Conservation (phyloP, 345 rosid genomes). For the Atalantia buxifolia region DNA sequence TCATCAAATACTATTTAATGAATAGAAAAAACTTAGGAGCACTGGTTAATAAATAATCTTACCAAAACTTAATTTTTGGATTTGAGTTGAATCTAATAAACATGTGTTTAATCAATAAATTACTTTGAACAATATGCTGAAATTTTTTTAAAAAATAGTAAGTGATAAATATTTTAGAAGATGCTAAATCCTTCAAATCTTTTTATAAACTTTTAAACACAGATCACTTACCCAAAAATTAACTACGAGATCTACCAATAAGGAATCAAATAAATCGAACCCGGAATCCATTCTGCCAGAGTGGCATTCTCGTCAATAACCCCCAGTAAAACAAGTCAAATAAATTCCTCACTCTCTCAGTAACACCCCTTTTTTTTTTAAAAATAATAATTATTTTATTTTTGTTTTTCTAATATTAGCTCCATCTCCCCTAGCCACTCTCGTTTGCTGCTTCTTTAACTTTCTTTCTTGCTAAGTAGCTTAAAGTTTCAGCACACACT, state of each 20-base stretch:
- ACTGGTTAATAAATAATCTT: no score
- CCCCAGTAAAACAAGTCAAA: not conserved
- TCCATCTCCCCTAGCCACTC: not conserved
- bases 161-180: not conserved
- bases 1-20: not conserved
- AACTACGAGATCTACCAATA: not conserved
- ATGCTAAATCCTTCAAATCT: not conserved
- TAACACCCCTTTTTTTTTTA: not conserved
- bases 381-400: not conserved
- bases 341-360: not conserved
- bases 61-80: no score
- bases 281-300: no score
- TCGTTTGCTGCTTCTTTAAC: constrained; percentile 13
- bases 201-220: not conserved
- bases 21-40: no score
- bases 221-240: not conserved
- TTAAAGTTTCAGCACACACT: constrained; percentile 20
- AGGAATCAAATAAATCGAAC: not conserved
- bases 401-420: not conserved
- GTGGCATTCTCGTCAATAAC: constrained; percentile 11
- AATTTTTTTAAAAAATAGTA: no score
- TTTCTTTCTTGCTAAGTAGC: constrained; percentile 49
- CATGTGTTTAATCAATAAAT: no score
- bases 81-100: no score
- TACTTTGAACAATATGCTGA: no score